phyloP scores from a whole-genome alignment of 192 early-diverging fungal genomes.

The Entomortierella chlamydospora region DNA sequence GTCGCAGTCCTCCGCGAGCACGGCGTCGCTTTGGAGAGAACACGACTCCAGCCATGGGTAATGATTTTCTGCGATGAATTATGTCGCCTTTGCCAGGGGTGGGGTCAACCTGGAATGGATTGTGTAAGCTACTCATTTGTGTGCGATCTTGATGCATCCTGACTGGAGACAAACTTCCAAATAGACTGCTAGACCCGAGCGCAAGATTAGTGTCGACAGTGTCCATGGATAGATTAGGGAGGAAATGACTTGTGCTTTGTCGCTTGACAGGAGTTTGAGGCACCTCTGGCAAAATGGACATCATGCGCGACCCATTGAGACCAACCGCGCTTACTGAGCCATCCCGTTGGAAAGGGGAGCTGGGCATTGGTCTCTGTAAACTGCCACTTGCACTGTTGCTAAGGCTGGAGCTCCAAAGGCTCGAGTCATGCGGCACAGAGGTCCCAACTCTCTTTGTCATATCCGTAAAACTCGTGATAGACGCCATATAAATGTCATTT shows the following conservation, averaged over 20 bases:
- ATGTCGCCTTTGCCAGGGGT: neutral
- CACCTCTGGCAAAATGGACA: conserved; percentile 45
- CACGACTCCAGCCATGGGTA: conserved; percentile 16
- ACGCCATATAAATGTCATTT: conserved; percentile 45
- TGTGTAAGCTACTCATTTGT: conserved; percentile 18
- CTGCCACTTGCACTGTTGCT: neutral
- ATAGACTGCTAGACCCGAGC: conserved; percentile 42
- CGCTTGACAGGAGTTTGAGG: conserved; percentile 45
- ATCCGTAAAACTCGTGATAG: conserved; percentile 46
- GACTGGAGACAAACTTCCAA: conserved; percentile 30
- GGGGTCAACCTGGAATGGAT: conserved; percentile 16
- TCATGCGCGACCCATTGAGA: conserved; percentile 23
- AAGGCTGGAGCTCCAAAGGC: neutral
- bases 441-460: conserved; percentile 35
- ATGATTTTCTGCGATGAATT: conserved; percentile 10
- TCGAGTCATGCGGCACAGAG: neutral
- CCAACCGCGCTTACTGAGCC: neutral
- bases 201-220: conserved; percentile 49
- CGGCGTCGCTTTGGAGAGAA: conserved; percentile 37
- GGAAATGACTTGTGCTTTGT: conserved; percentile 23
- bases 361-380: neutral
- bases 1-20: conserved; percentile 31
- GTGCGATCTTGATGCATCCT: conserved; percentile 25
- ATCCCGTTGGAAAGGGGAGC: conserved; percentile 13
- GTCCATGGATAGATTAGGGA: conserved; percentile 44